Base-by-base conservation (phyloP, 441 rosid genomes). In the Adansonia grandidieri region DNA sequence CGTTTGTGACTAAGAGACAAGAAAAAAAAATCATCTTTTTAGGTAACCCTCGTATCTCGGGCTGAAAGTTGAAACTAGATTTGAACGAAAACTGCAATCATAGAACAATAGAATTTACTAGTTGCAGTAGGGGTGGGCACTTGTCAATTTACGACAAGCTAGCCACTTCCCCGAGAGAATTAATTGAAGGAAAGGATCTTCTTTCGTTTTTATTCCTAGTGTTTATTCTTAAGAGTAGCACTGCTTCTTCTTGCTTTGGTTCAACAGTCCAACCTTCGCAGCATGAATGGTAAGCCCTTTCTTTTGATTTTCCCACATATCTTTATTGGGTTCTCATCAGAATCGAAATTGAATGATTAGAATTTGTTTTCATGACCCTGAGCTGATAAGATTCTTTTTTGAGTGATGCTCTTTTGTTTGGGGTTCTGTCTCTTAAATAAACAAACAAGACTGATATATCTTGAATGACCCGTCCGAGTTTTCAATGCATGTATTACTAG, bases 221-320 rank as follows among this genome's bases (percentile, higher is more conserved):
- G 20, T 70, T 14, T 51, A 51, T 50, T 71, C 47, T 8, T 1
- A 37, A 28, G 24, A 53, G 15, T 53, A 44, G 8, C 51, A 6
- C 64, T 1, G 51, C 24, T 3, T 17, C 65, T 17, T 73, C 76
- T 73, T 37, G 60, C 74, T 71, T 71, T 51, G 60, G 48, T 19
- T 68, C 56, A 68, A 20, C 17, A 37, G 11, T 51, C 14, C 60
- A 51, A 15, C 44, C 19, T 68, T 17, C 6, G 9, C 73, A 10
- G 17, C 73, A 48, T 69, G 58, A 47, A 11, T 1, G 57, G 73
- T 69, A 22, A 8, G 24, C 0, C 11, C 17, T 10, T 13, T 20
- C 20, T n/a, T 11, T 68, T 42, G 9, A 5, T 14, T 71, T 24
- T 9, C 3, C 6, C 24, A 24, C 13, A 40, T n/a, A 37, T 10